Conservation (phyloP, 176 grass and related monocot genomes). For the Rhynchospora breviuscula region DNA sequence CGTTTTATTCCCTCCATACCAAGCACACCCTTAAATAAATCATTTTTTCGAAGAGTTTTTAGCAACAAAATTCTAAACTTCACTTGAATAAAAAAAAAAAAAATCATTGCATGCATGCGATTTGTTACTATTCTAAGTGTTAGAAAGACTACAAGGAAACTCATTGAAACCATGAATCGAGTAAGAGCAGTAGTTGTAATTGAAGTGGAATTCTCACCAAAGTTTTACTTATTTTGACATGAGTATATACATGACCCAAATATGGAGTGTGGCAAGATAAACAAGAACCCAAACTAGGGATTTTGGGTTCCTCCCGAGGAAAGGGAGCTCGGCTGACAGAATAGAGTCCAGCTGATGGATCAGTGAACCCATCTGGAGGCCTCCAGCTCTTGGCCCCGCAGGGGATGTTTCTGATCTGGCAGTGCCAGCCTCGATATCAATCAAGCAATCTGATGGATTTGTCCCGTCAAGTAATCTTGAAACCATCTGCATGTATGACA, state of each 20-base stretch:
- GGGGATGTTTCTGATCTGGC: conserved; percentile 34
- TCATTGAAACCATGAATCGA: neutral
- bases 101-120: too few relatives aligned
- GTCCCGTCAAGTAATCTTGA: conserved; percentile 52
- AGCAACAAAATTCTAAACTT: too few relatives aligned
- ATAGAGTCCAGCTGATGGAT: conserved; percentile 75
- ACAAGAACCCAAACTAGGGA: conserved; percentile 45
- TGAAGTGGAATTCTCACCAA: neutral
- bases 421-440: conserved; percentile 58
- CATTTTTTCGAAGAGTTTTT: too few relatives aligned
- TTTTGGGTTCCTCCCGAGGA: conserved; percentile 56
- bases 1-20: too few relatives aligned
- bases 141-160: neutral
- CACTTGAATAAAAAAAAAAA: too few relatives aligned
- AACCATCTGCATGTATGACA: conserved; percentile 39
- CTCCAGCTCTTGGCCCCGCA: conserved; percentile 45
- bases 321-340: conserved; percentile 69
- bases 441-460: conserved; percentile 30
- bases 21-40: too few relatives aligned
- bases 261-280: conserved; percentile 64
- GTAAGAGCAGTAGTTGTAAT: neutral
- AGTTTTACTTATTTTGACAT: conserved; percentile 15
- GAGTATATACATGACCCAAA: conserved; percentile 89
- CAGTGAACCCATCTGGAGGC: conserved; percentile 48
- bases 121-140: too few relatives aligned